These are phyloP conservation scores for Pseudogymnoascus sp. DNA, from an alignment of 2,329 filamentous ascomycete species.

Conservation along the genomic window DNA sequence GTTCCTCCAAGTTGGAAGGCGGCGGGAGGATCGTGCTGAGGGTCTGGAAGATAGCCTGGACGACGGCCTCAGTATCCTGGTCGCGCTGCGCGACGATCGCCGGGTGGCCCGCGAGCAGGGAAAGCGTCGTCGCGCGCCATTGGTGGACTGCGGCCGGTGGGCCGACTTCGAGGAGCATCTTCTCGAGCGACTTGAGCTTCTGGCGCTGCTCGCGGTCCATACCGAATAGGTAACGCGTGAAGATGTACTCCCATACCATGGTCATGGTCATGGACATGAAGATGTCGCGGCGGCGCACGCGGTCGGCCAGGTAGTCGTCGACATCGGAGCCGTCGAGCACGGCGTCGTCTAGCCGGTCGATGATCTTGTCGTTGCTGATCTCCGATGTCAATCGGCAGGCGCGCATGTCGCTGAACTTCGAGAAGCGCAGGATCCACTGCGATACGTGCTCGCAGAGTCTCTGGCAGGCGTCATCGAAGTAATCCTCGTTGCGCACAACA, in stretches of 20 bases:
- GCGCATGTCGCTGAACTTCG: conserved; percentile 91
- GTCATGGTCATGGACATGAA: conserved; percentile 99
- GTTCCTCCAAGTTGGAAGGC: conserved; percentile 69
- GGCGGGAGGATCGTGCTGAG: conserved; percentile 81
- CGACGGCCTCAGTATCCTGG: conserved; percentile 91
- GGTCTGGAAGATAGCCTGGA: conserved; percentile 80
- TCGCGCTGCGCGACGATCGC: conserved; percentile 77
- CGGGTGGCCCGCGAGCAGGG: conserved; percentile 72
- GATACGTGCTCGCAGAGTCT: conserved; percentile 93
- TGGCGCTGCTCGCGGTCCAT: conserved; percentile 98
- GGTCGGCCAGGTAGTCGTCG: conserved; percentile 78
- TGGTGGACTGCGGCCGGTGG: conserved; percentile 84
- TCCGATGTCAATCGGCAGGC: conserved; percentile 77
- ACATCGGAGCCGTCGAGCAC: conserved; percentile 92
- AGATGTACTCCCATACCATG: conserved; percentile 99
- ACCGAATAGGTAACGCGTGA: conserved; percentile 94
- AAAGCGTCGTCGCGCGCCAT: conserved; percentile 94
- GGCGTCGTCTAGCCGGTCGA: conserved; percentile 88
- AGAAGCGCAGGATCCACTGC: conserved; percentile 96
- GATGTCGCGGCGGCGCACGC: conserved; percentile 81
- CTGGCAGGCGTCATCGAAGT: conserved; percentile 91
- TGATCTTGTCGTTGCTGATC: conserved; percentile 85
- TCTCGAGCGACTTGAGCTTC: conserved; percentile 94
- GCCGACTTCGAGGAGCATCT: conserved; percentile 81
- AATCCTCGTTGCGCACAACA: conserved; percentile 77